Base-by-base conservation (phyloP, 768 basidiomycete species). In the Cubamyces sp. region DNA sequence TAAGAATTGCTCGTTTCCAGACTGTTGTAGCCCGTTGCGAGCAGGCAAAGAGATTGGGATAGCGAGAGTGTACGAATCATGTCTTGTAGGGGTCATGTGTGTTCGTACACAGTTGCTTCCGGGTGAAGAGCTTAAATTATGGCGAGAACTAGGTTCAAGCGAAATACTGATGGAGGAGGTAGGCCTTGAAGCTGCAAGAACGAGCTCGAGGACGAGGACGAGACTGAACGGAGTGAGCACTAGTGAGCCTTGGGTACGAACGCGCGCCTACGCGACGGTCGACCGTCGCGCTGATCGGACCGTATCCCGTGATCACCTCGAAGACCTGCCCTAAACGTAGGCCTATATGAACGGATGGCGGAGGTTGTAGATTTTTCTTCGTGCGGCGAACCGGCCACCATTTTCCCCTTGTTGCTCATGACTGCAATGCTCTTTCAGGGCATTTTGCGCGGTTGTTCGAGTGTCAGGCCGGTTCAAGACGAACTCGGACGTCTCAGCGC, bases 321-420 rank as follows among this genome's bases (percentile, higher is more conserved):
- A 58, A 66, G 15, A 8, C 19, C 12, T 19, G 40, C 41, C 39
- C n/a, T 42, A 39, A 50, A 37, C 28, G 1, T 15, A 25, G 39
- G 15, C 18, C 8, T 58, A 53, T 53, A 63, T 37, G 51, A 34
- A 3, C 2, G 3, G 43, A 11, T 1, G 5, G 9, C 23, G 23
- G 34, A 43, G 37, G 30, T 26, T n/a, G 5, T 3, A 7, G 15
- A 5, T 14, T 62, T 71, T 74, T 70, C 75, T 77, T 79, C 57
- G 91, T 92, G 91, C 91, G 91, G 91, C 91, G 79, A 80, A 91
- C 86, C 87, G 86, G 85, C 84, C 82, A 83, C 81, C 67, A 74
- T 71, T 76, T 89, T 88, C 87, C 91, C 90, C 84, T 84, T 90
- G 91, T 92, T 92, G 91, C 91, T 92, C 91, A 87, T 90, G 79